Percentiles rank a stretch among this genome's conserved stretches.
Conservation (phyloP, 176 grass and related monocot genomes). For the Musa acuminata region DNA sequence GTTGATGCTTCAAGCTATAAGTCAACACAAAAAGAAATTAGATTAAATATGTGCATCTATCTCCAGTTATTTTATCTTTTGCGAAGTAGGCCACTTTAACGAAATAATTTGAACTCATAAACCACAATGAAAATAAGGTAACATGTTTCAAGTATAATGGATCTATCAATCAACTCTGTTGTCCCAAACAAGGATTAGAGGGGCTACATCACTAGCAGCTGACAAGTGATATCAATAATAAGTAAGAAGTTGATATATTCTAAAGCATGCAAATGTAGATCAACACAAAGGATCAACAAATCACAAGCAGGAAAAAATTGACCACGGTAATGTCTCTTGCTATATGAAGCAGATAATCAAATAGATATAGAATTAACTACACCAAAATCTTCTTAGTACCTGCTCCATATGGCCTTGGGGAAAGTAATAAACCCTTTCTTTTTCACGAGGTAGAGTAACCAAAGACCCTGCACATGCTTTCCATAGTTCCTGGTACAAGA, state of each 20-base stretch:
- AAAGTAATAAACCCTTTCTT: conserved; percentile 80
- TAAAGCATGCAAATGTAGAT: no score
- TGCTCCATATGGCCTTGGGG: conserved; percentile 97
- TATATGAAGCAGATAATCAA: not conserved
- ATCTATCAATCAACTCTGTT: no score
- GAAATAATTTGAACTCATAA: not conserved
- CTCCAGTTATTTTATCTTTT: not conserved
- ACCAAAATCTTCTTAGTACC: conserved; percentile 24
- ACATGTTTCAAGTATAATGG: not conserved
- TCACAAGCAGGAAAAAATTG: not conserved
- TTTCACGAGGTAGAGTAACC: conserved; percentile 50
- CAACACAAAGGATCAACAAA: no score
- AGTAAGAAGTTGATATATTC: no score
- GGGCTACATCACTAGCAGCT: no score
- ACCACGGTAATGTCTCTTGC: not conserved
- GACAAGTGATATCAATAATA: no score
- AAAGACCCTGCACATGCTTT: conserved; percentile 74
- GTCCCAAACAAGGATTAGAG: no score
- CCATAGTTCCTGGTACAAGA: conserved; percentile 64
- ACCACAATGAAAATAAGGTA: not conserved
- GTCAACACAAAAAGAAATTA: not conserved
- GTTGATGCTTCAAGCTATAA: conserved; percentile 75
- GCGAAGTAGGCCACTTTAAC: not conserved
- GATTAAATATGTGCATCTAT: not conserved
- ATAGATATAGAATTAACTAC: not conserved